Conservation (phyloP, 768 basidiomycete genomes). For the Tylopilus cervinicoccineus region DNA sequence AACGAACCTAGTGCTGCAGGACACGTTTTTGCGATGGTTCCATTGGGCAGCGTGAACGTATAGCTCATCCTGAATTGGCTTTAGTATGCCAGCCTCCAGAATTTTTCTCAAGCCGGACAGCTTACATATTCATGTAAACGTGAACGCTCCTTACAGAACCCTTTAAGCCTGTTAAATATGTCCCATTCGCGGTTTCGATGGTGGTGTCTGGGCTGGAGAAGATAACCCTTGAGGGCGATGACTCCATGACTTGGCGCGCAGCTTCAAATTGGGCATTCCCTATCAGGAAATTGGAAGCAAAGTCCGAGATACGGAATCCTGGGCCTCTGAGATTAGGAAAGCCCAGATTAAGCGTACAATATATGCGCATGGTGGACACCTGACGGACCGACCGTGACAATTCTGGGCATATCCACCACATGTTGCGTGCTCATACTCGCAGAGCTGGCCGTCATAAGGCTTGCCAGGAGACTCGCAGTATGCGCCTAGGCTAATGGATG, state of each 20-base stretch:
- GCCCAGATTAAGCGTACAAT: neutral
- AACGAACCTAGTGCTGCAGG: slow-evolving; percentile 71
- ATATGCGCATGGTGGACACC: neutral
- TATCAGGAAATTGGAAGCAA: slow-evolving; percentile 71
- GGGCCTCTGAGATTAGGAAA: slow-evolving; percentile 50
- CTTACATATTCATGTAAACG: slow-evolving; percentile 65
- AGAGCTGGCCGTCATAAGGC: slow-evolving; percentile 59
- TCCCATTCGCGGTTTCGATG: slow-evolving; percentile 18
- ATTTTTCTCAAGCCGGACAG: neutral
- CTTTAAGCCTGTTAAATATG: slow-evolving; percentile 39
- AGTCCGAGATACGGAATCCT: slow-evolving; percentile 70
- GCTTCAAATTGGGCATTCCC: slow-evolving; percentile 67
- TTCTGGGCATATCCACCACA: slow-evolving; percentile 66
- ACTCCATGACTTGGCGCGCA: slow-evolving; percentile 60
- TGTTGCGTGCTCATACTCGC: slow-evolving; percentile 69
- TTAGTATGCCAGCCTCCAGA: neutral
- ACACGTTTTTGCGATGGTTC: slow-evolving; percentile 65
- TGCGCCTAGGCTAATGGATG: slow-evolving; percentile 50
- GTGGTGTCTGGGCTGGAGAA: slow-evolving; percentile 16
- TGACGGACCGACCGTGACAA: slow-evolving; percentile 64
- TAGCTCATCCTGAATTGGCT: slow-evolving; percentile 49
- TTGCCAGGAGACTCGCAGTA: slow-evolving; percentile 77
- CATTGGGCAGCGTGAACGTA: slow-evolving; percentile 60
- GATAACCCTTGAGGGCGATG: slow-evolving; percentile 5
- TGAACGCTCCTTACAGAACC: slow-evolving; percentile 72